These are phyloP conservation scores for Sechiopsis laciniata DNA, from an alignment of 306 rosid genomes.

Conservation along the genomic window DNA sequence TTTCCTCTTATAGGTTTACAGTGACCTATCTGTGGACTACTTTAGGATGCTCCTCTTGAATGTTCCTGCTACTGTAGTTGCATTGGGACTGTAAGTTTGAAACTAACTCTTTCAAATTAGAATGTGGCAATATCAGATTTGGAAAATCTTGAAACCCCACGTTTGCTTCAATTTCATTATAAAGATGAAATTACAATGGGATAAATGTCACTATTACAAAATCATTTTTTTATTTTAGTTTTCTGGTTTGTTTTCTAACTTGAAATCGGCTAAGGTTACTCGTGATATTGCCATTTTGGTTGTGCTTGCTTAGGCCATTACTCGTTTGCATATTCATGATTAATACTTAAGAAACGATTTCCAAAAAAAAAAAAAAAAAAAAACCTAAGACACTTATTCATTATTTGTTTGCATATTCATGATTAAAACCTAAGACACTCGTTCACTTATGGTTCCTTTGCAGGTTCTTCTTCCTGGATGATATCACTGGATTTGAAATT, in stretches of 20 bases:
- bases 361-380: too few relatives aligned
- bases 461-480: constrained; percentile 96
- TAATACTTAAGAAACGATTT: too few relatives aligned
- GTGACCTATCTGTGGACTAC: constrained; percentile 83
- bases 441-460: constrained; percentile 13
- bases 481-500: constrained; percentile 82
- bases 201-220: too few relatives aligned
- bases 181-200: too few relatives aligned
- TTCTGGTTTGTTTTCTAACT: too few relatives aligned
- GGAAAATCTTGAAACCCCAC: too few relatives aligned
- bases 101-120: not conserved
- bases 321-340: not conserved
- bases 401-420: not conserved
- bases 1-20: constrained; percentile 61
- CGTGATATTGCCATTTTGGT: not conserved
- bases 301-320: not conserved
- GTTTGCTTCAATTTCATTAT: too few relatives aligned
- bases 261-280: too few relatives aligned
- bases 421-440: not conserved
- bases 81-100: constrained; percentile 70
- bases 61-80: constrained; percentile 85
- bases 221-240: too few relatives aligned
- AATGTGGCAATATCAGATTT: not conserved
- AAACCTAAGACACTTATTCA: too few relatives aligned
- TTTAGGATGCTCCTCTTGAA: constrained; percentile 77